Base-by-base conservation (phyloP, 768 basidiomycete genomes). In the Lanmaoa pseudosensibilis region DNA sequence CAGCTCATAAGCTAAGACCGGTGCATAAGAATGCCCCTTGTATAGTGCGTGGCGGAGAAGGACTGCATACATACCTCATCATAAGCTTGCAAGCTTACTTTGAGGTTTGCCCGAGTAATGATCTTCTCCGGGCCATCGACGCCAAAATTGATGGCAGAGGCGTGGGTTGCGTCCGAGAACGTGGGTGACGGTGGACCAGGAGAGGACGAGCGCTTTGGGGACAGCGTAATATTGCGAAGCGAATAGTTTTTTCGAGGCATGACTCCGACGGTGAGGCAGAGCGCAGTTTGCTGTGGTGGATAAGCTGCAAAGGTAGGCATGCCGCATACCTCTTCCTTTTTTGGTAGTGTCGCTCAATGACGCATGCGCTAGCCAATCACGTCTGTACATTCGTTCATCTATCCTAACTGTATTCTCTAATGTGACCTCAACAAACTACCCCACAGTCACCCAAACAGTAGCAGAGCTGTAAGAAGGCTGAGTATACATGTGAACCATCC, bases 121-220 rank as follows among this genome's bases (percentile, higher is more conserved):
- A 93, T 87, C 79, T 90, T 92, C 60, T 83, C 78, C 39, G 88
- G 88, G 8, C 90, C 88, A 62, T 85, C 78, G 46, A 78, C 76
- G 33, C 90, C 89, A 70, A 91, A 88, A 69, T 88, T 83, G 75
- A 91, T 82, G 46, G 81, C 83, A 18, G 92, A 92, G 33, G 79
- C 88, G 66, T 90, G 83, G 11, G 92, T 94, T 23, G 83, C 77
- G 19, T 92, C 90, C 32, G 90, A 87, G 74, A 88, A 91, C 3
- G 92, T 91, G 50, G 92, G 92, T 25, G 92, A 94, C 2, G 90
- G 88, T 53, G 88, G 86, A 37, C 77, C 73, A 52, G 84, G 78
- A 7, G 84, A 83, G 4, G 75, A 69, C 50, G 72, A 75, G 53
- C 78, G 76, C 51, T 62, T 74, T 67, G 77, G 69, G 57, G 78